Conservation (phyloP, 306 rosid species). For the Nissolia schottii region DNA sequence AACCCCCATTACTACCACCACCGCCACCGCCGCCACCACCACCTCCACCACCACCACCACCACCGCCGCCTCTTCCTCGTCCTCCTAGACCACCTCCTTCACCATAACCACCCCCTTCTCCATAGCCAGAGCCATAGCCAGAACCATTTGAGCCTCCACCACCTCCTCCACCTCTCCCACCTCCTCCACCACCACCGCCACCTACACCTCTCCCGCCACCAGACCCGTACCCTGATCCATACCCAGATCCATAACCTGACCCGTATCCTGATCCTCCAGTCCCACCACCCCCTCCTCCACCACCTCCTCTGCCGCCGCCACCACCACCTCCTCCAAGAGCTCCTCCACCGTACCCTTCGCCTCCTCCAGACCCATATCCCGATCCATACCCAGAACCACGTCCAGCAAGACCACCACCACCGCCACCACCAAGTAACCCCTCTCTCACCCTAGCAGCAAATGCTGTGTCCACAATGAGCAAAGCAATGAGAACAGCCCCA, state of each 20-base stretch:
- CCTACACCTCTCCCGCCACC: constrained; percentile 36
- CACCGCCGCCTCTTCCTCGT: not conserved
- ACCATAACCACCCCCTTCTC: constrained; percentile 33
- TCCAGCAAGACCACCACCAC: constrained; percentile 22
- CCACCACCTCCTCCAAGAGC: constrained; percentile 38
- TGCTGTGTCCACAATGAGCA: constrained; percentile 58
- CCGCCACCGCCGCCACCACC: constrained; percentile 27
- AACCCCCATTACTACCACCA: constrained; percentile 29
- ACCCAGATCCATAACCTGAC: constrained; percentile 45
- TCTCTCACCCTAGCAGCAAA: constrained; percentile 38
- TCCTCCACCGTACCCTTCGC: constrained; percentile 41
- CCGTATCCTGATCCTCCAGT: constrained; percentile 51
- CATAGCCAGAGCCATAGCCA: constrained; percentile 31
- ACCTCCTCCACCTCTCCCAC: constrained; percentile 30
- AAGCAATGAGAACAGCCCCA: constrained; percentile 46
- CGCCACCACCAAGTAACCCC: constrained; percentile 2
- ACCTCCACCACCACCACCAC: constrained; percentile 23
- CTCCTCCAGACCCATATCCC: constrained; percentile 49
- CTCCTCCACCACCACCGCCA: constrained; percentile 36
- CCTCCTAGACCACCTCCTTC: constrained; percentile 32
- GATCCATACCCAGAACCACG: constrained; percentile 43
- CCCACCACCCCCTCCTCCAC: constrained; percentile 42
- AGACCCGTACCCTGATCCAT: constrained; percentile 39
- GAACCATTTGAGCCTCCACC: constrained; percentile 40
- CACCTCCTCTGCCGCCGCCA: constrained; percentile 41